Conservation (phyloP, 441 rosid species). For the Pelargonium exstipulatum region DNA sequence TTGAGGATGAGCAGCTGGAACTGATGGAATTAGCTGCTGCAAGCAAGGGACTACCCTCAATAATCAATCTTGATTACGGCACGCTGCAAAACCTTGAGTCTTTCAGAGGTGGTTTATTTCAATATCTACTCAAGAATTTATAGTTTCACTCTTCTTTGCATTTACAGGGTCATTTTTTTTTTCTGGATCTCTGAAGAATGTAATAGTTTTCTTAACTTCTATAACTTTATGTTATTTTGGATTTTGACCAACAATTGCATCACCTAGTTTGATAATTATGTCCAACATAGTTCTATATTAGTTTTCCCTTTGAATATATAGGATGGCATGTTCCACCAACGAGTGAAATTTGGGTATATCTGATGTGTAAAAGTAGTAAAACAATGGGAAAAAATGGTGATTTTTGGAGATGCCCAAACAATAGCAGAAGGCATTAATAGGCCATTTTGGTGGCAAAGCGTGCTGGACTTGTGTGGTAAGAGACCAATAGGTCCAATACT, state of each 20-base stretch:
- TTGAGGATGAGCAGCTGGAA: slow-evolving; percentile 84
- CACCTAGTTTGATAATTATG: neutral
- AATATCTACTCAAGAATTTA: neutral
- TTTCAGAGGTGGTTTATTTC: slow-evolving; percentile 49
- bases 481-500: no score
- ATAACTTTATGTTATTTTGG: neutral
- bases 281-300: neutral
- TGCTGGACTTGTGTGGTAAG: no score
- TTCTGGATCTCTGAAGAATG: neutral
- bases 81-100: slow-evolving; percentile 64
- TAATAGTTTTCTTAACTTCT: neutral
- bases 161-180: neutral
- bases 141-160: neutral
- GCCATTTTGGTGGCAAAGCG: no score
- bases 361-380: no score
- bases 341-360: no score
- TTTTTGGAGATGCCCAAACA: no score
- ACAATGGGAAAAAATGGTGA: no score
- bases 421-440: no score
- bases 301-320: neutral
- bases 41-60: slow-evolving; percentile 61
- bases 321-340: no score
- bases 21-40: slow-evolving; percentile 84
- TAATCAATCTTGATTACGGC: slow-evolving; percentile 57
- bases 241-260: neutral